Conservation (phyloP, 2,329 filamentous ascomycete genomes). For the Fusarium illudens region DNA sequence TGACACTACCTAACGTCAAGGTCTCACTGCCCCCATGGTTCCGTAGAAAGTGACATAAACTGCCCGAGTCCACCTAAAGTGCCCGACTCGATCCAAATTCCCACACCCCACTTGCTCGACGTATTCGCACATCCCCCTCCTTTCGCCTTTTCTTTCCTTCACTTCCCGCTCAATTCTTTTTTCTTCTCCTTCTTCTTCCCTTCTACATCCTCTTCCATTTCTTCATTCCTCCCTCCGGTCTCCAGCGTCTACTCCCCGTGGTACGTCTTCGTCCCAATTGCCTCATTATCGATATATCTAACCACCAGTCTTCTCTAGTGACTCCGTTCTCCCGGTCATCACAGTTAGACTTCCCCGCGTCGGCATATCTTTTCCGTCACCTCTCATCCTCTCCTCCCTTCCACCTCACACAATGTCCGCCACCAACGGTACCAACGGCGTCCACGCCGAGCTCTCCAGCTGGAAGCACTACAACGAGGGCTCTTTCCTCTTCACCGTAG, state of each 20-base stretch:
- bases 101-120: constrained; percentile 38
- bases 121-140: constrained; percentile 45
- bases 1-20: not conserved
- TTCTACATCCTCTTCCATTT: constrained; percentile 34
- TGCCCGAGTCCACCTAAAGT: constrained; percentile 1
- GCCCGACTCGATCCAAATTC: constrained; percentile 27
- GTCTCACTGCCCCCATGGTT: not conserved
- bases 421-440: constrained; percentile 54
- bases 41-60: not conserved
- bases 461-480: constrained; percentile 67
- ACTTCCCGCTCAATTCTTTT: constrained; percentile 44
- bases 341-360: constrained; percentile 33
- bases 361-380: constrained; percentile 36
- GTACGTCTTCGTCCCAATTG: constrained; percentile 15
- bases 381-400: constrained; percentile 26
- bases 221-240: constrained; percentile 21
- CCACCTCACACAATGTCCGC: constrained; percentile 64
- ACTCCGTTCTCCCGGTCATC: constrained; percentile 34
- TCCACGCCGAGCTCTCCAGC: constrained; percentile 43
- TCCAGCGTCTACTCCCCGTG: constrained; percentile 20
- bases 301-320: constrained; percentile 31
- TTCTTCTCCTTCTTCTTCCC: constrained; percentile 39
- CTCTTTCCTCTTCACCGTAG: constrained; percentile 85
- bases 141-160: constrained; percentile 42
- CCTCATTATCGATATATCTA: constrained; percentile 20